Evolutionary conservation across 1,284 basidiomycete genomes (phyloP), one percentile per base, ranked within the genome.

Genomic region (Moesziomyces sp.): DNA sequence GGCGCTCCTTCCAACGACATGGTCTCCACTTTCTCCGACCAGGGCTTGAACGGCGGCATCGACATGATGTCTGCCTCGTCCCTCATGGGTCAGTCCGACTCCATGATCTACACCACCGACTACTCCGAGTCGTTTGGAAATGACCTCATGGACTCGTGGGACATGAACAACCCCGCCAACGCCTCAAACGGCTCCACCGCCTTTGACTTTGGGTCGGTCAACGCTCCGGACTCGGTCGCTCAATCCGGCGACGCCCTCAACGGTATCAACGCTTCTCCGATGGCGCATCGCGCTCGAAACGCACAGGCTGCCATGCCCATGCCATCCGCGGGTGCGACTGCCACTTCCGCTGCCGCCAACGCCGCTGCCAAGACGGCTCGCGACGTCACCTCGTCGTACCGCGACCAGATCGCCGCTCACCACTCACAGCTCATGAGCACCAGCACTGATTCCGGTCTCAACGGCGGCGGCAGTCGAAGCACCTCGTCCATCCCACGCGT

Each of bases 341-440:
- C 52, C n/a, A 24, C 18, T 8, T 5, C 30, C 13, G 35, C 50
- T 14, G 23, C 59, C 3, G 38, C 35, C 9, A 14, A 46, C 10
- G 44, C 34, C 13, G 50, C 34, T 10, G 50, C 18, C 60, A 53
- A 59, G 21, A 24, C 38, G 14, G 18, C 38, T 8, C 55, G 55
- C 47, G 59, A 58, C 56, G 14, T 45, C 9, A 69, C 65, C 5
- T 61, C 65, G 9, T 65, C 64, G n/a, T 76, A 76, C 38, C 74
- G 71, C 26, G 55, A 58, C 34, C 51, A 65, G 52, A 76, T 76
- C n/a, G 66, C 74, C 19, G 74, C 74, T 24, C 74, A 76, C 35
- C 74, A 76, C 46, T 60, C 71, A 6, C 70, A 71, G n/a, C 71
- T 76, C 43, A 69, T 76, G 57, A 54, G 38, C 44, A 63, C 52